Evolutionary conservation across 208 protist genomes (phyloP).

Genomic region (Wallacemonas sp.): DNA sequence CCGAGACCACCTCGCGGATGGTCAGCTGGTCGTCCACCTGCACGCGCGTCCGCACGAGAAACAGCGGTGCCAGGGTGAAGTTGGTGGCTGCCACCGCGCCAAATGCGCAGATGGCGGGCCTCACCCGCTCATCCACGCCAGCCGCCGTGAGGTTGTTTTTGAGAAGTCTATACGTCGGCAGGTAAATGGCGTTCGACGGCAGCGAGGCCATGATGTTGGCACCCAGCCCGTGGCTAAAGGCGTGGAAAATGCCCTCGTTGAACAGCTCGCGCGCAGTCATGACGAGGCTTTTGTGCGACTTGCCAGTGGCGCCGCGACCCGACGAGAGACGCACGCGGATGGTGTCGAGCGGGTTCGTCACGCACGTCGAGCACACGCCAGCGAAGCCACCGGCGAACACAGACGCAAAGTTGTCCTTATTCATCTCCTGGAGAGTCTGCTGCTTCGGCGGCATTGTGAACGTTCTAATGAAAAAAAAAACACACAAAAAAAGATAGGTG

Average conservation of each 20-base stretch:
- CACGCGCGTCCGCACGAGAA: constrained; percentile 87
- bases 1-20: constrained; percentile 66
- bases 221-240: constrained; percentile 75
- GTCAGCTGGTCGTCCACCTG: constrained; percentile 82
- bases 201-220: constrained; percentile 90
- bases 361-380: constrained; percentile 86
- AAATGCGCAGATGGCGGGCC: constrained; percentile 63
- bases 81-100: constrained; percentile 83
- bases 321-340: constrained; percentile 85
- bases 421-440: constrained; percentile 12
- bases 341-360: constrained; percentile 90
- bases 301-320: constrained; percentile 72
- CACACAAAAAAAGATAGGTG: constrained; percentile 17
- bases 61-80: constrained; percentile 72
- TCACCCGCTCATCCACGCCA: constrained; percentile 53
- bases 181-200: constrained; percentile 88
- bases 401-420: constrained; percentile 62
- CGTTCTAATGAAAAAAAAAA: background rate
- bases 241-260: constrained; percentile 62
- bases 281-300: constrained; percentile 74
- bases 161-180: constrained; percentile 80
- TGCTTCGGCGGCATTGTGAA: background rate
- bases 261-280: constrained; percentile 74
- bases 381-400: constrained; percentile 83
- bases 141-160: constrained; percentile 49